Percentiles rank a stretch among this genome's conserved stretches.
Conservation (phyloP, 345 rosid genomes). For the Eucalyptus albens region DNA sequence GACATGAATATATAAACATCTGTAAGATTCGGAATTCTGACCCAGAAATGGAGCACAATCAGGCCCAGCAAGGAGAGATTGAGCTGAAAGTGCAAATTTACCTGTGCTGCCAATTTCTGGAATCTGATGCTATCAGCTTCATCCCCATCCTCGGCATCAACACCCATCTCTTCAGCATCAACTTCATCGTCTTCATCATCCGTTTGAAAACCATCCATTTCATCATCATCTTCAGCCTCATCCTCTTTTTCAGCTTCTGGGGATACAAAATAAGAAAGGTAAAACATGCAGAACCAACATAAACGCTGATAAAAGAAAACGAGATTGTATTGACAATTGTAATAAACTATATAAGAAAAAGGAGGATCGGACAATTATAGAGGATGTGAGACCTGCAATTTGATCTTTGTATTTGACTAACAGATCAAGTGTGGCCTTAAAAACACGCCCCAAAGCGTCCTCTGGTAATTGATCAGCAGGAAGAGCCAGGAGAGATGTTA, state of each 20-base stretch:
- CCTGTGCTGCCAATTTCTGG: slow-evolving; percentile 90
- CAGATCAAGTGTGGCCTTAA: slow-evolving; percentile 80
- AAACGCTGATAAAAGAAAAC: not conserved
- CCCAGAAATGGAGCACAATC: not conserved
- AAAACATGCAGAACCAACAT: not conserved
- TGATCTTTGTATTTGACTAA: slow-evolving; percentile 86
- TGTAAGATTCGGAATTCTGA: not conserved
- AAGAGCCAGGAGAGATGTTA: slow-evolving; percentile 76
- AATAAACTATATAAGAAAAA: not conserved
- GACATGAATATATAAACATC: not conserved
- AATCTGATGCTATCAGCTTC: slow-evolving; percentile 77
- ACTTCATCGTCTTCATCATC: slow-evolving; percentile 85
- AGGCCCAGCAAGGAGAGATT: not conserved
- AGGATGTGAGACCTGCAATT: slow-evolving; percentile 60
- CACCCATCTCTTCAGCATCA: slow-evolving; percentile 97
- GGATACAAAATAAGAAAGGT: not conserved
- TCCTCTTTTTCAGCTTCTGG: slow-evolving; percentile 85
- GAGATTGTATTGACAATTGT: not conserved
- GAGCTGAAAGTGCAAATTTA: slow-evolving; percentile 2
- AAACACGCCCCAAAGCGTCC: slow-evolving; percentile 82
- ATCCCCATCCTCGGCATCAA: slow-evolving; percentile 90
- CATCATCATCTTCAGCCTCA: slow-evolving; percentile 78
- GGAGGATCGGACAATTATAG: not conserved
- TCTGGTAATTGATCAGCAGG: slow-evolving; percentile 79
- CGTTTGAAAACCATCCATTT: slow-evolving; percentile 85